Base-by-base conservation (phyloP, 345 rosid species). In the Orychophragmus violaceus region DNA sequence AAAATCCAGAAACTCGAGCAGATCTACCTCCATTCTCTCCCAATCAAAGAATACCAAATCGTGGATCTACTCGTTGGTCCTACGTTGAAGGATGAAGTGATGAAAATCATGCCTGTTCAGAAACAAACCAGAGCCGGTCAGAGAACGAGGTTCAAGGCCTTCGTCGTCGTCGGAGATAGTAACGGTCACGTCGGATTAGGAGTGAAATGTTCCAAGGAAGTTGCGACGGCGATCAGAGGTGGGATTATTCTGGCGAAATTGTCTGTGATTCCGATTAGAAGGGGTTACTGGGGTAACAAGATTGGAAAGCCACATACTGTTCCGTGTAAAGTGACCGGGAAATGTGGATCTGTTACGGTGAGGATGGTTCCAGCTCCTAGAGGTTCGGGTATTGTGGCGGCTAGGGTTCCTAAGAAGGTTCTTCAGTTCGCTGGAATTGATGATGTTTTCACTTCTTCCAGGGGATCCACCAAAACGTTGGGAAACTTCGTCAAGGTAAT, bases 391-490 rank as follows among this genome's bases (percentile, higher is more conserved):
- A 87, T 87, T 11, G 90, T 87, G 5, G 94, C 94, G 0, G 90
- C 94, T 28, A 74, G 90, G 19, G 94, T 85, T 19, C 90, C 94
- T 1, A 87, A 87, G 84, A 87, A 85, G 82, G 90, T 87, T 17
- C 76, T 87, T 16, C 90, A 85, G 65, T 84, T 85, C 56, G 88
- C 93, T 5, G 90, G 93, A 2, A 87, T 87, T 53, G 86, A 83
- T 2, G 94, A 85, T 74, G 94, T 85, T 14, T 87, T 85, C 49
- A 87, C 86, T 9, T 84, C 90, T 9, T 87, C 86, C 0, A 80
- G 90, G 5, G 90, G 90, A 3, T 85, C 93, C 1, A 83, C 93
- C 3, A 83, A n/a, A 77, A 87, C 88, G 2, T 82, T 87, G 0
- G 93, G 90, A 13, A 87, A 87, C 72, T 85, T 87, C 30, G 94